Conservation (phyloP, 1,139 yeast genomes). For the Nakaseomyces bracarensis region DNA sequence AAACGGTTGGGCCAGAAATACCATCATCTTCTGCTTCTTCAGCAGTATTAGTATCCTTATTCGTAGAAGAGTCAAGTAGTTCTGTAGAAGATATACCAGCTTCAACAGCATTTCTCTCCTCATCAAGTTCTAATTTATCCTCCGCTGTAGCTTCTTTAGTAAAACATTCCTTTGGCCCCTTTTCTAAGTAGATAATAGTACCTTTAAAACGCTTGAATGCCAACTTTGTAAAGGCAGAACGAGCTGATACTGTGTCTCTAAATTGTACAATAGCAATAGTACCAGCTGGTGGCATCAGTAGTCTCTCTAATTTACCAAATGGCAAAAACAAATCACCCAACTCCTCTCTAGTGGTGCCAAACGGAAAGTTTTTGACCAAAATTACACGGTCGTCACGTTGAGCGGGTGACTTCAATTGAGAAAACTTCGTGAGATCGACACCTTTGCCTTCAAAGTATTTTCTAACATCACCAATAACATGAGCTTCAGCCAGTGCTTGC, state of each 20-base stretch:
- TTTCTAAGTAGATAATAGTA: conserved; percentile 79
- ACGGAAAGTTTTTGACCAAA: conserved; percentile 83
- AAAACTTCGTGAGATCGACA: conserved; percentile 71
- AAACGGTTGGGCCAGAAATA: conserved; percentile 63
- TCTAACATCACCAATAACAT: conserved; percentile 85
- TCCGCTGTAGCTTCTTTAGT: conserved; percentile 43
- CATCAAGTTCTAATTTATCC: conserved; percentile 25
- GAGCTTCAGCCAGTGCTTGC: conserved; percentile 96
- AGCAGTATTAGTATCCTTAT: conserved; percentile 26
- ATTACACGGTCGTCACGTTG: conserved; percentile 78
- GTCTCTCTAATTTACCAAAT: conserved; percentile 70
- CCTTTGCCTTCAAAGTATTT: conserved; percentile 78
- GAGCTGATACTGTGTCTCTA: conserved; percentile 72
- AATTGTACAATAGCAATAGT: conserved; percentile 94
- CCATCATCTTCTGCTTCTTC: conserved; percentile 39
- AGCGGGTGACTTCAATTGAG: conserved; percentile 36
- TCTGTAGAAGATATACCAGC: conserved; percentile 40
- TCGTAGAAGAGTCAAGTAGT: conserved; percentile 33
- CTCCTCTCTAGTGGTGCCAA: conserved; percentile 73
- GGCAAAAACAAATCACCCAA: conserved; percentile 71
- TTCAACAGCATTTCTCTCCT: conserved; percentile 34
- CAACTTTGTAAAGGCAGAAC: conserved; percentile 80
- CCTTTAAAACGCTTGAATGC: conserved; percentile 84
- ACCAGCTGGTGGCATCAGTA: conserved; percentile 94
- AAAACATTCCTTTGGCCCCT: conserved; percentile 84